Evolutionary conservation across 2,329 filamentous ascomycete genomes (phyloP), one percentile per base, ranked within the genome.

Genomic region (Microsporum audouinii): DNA sequence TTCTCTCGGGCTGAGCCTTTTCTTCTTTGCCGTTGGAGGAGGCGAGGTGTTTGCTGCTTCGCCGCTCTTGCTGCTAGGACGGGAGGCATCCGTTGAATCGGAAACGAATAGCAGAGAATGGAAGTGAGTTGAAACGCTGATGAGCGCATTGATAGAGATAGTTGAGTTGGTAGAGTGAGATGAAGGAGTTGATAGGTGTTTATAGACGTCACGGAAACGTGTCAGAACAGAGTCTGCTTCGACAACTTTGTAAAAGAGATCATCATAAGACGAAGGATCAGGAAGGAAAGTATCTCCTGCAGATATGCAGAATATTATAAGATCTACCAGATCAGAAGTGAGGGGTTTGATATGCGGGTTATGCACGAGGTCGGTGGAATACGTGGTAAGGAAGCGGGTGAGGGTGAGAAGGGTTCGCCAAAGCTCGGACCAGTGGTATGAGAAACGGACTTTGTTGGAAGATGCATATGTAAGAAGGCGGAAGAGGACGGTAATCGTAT

Each of bases 191-290:
- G 66, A 64, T 70, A 33, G 71, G 70, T 27, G 80, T 69, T 77
- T 76, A 72, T 94, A 97, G 7, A 83, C 86, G 64, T 91, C 84
- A 45, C 89, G 84, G 76, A 97, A 96, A 70, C 89, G 90, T 36
- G 81, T 77, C 27, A 97, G 81, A 10, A 89, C 82, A 57, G 95
- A 89, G 8, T 91, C 90, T 1, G 87, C 88, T 74, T 99, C 94
- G 31, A 97, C 91, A 1, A 97, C 83, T 76, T 99, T 99, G 82
- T 99, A 99, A 76, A 99, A 97, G 0, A 99, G 80, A 70, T 99
- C 94, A 68, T 99, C 94, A 73, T 97, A 97, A 1, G 89, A 86
- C 17, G 88, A 83, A 0, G 91, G 86, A 34, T 88, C 89, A 0
- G 92, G 94, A 5, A 99, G 80, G 74, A 99, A 97, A 1, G 88